Evolutionary conservation across 2,329 filamentous ascomycete genomes (phyloP).

Genomic region (Ophiostoma piceae): DNA sequence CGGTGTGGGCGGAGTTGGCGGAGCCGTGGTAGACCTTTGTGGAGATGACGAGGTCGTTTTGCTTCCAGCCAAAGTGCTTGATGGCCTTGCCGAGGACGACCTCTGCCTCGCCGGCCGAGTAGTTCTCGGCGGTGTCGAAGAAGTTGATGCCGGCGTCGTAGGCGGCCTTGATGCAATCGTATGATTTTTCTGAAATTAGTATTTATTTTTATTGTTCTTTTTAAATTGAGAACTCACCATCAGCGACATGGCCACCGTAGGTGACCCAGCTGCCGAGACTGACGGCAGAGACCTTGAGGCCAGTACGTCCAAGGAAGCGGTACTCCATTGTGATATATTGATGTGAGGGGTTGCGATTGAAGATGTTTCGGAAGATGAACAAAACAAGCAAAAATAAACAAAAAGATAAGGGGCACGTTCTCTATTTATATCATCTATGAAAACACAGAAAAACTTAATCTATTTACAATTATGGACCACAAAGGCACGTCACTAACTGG

Average conservation of each 20-base stretch:
- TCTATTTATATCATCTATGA: not conserved
- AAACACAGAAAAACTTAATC: not conserved
- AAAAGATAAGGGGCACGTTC: not conserved
- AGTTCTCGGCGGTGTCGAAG: conserved; percentile 58
- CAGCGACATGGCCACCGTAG: conserved; percentile 67
- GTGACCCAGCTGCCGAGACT: conserved; percentile 69
- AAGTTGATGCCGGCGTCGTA: conserved; percentile 60
- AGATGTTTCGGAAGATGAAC: not conserved
- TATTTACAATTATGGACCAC: not conserved
- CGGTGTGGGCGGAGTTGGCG: conserved; percentile 23
- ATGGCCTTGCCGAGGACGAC: conserved; percentile 49
- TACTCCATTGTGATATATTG: conserved; percentile 53
- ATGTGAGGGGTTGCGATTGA: not conserved
- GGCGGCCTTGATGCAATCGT: conserved; percentile 58
- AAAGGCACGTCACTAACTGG: not conserved
- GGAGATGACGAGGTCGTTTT: conserved; percentile 50
- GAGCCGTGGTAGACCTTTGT: conserved; percentile 39
- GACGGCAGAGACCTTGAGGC: conserved; percentile 68
- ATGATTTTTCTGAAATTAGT: conserved; percentile 30
- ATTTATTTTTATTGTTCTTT: not conserved
- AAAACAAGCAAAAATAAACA: not conserved
- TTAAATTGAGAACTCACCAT: conserved; percentile 45
- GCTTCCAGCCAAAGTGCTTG: conserved; percentile 49
- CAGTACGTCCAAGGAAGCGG: conserved; percentile 64
- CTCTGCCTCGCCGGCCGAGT: conserved; percentile 46